phyloP scores from a whole-genome alignment of 805 yeast genomes.

The Isabelozyma pseudorhagii region DNA sequence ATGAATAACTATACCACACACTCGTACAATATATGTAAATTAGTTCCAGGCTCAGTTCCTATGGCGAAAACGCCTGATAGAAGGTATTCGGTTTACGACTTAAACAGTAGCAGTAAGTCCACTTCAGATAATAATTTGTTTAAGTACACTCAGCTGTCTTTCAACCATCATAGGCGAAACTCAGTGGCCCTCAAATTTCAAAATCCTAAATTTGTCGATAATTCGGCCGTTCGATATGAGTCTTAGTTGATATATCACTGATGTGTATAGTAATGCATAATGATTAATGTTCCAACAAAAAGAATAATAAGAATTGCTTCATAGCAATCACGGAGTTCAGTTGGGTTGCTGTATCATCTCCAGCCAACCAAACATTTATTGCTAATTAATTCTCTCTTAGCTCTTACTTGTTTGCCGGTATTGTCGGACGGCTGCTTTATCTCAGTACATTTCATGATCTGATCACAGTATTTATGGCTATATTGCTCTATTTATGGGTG shows the following conservation, averaged over 20 bases:
- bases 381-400: too few relatives aligned
- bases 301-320: too few relatives aligned
- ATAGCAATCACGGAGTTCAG: too few relatives aligned
- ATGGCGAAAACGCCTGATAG: slow-evolving; percentile 1
- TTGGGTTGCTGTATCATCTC: too few relatives aligned
- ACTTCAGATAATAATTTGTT: not conserved
- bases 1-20: not conserved
- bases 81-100: slow-evolving; percentile 13
- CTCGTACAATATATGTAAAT: not conserved
- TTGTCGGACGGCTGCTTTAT: too few relatives aligned
- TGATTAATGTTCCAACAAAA: too few relatives aligned
- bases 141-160: slow-evolving; percentile 4
- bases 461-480: not conserved
- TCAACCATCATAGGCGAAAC: slow-evolving; percentile 42
- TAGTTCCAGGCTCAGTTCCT: not conserved
- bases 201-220: slow-evolving; percentile 22
- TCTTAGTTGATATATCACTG: too few relatives aligned
- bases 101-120: slow-evolving; percentile 6
- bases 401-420: too few relatives aligned
- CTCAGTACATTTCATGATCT: not conserved
- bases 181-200: slow-evolving; percentile 47
- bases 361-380: too few relatives aligned
- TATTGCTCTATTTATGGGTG: not conserved
- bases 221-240: not conserved
- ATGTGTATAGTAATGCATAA: too few relatives aligned